Percentiles rank a stretch among this genome's conserved stretches.
Conservation (phyloP, 1,284 basidiomycete genomes). For the Tilletia caries region DNA sequence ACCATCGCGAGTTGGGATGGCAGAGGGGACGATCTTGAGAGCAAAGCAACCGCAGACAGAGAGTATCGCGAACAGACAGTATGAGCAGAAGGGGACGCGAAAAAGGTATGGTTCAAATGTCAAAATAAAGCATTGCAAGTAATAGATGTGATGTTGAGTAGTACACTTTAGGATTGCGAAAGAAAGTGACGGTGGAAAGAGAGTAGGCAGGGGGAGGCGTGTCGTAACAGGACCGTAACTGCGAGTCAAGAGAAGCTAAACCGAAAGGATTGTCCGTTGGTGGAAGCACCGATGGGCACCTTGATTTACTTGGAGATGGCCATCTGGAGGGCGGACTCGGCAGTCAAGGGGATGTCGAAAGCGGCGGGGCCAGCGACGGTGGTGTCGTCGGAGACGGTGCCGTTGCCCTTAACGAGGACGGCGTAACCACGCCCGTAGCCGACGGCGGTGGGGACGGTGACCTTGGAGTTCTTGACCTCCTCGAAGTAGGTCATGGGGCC, state of each 20-base stretch:
- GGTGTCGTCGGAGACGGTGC: conserved; percentile 54
- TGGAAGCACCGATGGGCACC: too few relatives aligned
- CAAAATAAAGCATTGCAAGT: background rate
- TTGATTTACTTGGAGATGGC: conserved; percentile 9
- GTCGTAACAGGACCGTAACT: background rate
- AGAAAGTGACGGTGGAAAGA: background rate
- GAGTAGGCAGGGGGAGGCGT: too few relatives aligned
- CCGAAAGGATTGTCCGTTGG: too few relatives aligned
- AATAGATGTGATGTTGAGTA: background rate
- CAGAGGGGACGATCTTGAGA: too few relatives aligned
- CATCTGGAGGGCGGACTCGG: conserved; percentile 16
- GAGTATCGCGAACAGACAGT: too few relatives aligned
- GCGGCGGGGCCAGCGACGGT: conserved; percentile 60
- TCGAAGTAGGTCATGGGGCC: conserved; percentile 53
- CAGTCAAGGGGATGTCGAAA: conserved; percentile 44
- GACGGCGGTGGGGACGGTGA: conserved; percentile 52
- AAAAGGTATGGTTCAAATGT: too few relatives aligned
- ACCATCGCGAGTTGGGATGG: too few relatives aligned
- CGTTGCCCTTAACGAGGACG: conserved; percentile 52
- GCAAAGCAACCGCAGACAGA: too few relatives aligned
- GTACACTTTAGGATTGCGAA: background rate
- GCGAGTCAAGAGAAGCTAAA: background rate
- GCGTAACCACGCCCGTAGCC: conserved; percentile 56
- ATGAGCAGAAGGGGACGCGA: too few relatives aligned
- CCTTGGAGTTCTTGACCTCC: conserved; percentile 43